Base-by-base conservation (phyloP, 257 asterid species). In the Asclepias syriaca region DNA sequence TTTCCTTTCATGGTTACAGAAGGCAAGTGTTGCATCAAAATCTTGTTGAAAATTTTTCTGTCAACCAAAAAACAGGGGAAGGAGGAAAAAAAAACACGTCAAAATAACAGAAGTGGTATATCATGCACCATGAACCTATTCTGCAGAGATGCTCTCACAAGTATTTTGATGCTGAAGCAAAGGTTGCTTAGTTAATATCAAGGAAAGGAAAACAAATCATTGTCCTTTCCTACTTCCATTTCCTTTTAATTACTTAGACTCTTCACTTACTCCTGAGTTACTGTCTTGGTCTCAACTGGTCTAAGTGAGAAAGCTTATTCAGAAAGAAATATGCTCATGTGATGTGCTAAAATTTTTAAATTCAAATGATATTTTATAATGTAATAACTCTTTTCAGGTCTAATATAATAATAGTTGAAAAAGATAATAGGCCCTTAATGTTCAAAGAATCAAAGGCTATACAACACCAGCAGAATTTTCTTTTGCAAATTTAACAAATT, bases 21-120 rank as follows among this genome's bases (percentile, higher is more conserved):
- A 88, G 77, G 97, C 97, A 78, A 93, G 93, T n/a, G 96, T 88
- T 32, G 95, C 74, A 75, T 91, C 98, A 86, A 93, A 93, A 84
- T 93, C 97, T 83, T 83, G 96, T 83, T 88, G 97, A 77, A 86
- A 84, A 81, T 78, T 82, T 87, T 89, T 80, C 98, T 93, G 91
- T 81, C 83, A 49, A 69, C 46, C 72, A 66, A 75, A 61, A 74
- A 61, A 72, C 50, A 63, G 60, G 68, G 58, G 51, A 18, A 6
- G 27, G 2, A n/a, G 27, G 8, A 18, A 19, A 73, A 77, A 51
- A 54, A 65, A 60, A 65, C 60, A 57, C 51, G 54, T 59, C 65
- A 82, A 77, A 80, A 80, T 61, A 72, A 80, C 72, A 27, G 45
- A 68, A 63, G 70, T 9, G 59, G 37, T 40, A 69, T 55, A 72